phyloP scores from a whole-genome alignment of 345 rosid genomes.

The Corchorus capsularis region DNA sequence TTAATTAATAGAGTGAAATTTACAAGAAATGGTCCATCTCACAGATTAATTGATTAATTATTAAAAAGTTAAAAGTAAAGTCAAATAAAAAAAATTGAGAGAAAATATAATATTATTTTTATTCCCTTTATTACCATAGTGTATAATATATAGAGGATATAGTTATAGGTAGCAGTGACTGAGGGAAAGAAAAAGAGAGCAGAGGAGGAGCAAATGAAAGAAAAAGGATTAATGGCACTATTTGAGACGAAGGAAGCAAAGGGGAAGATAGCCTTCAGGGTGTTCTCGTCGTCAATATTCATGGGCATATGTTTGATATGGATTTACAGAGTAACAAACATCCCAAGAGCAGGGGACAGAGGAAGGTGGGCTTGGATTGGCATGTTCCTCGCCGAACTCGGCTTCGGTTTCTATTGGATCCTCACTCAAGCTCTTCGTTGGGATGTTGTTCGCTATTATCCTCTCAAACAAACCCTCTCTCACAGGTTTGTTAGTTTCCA shows the following conservation, averaged over 20 bases:
- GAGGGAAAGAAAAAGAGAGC: neutral
- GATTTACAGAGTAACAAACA: slow-evolving; percentile 33
- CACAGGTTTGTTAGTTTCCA: slow-evolving; percentile 34
- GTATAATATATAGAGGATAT: too few species aligned
- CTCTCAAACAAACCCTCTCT: slow-evolving; percentile 45
- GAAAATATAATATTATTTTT: too few species aligned
- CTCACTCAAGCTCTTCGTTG: slow-evolving; percentile 51
- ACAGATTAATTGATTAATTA: too few species aligned
- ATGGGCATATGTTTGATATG: slow-evolving; percentile 39
- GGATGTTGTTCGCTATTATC: slow-evolving; percentile 29
- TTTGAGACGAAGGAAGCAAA: slow-evolving; percentile 26
- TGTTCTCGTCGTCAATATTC: slow-evolving; percentile 35
- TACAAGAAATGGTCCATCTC: too few species aligned
- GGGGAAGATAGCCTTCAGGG: slow-evolving; percentile 30
- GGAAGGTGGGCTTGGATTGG: slow-evolving; percentile 43
- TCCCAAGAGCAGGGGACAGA: slow-evolving; percentile 27
- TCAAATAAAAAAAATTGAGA: too few species aligned
- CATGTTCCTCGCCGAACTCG: slow-evolving; percentile 44
- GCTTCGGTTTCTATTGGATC: slow-evolving; percentile 57
- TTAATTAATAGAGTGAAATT: too few species aligned
- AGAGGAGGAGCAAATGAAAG: neutral
- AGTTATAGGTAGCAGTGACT: too few species aligned
- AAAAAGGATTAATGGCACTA: neutral
- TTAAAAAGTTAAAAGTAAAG: too few species aligned
- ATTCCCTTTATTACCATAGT: too few species aligned